Base-by-base conservation (phyloP, 306 rosid species). In the Cucurbita pepo region DNA sequence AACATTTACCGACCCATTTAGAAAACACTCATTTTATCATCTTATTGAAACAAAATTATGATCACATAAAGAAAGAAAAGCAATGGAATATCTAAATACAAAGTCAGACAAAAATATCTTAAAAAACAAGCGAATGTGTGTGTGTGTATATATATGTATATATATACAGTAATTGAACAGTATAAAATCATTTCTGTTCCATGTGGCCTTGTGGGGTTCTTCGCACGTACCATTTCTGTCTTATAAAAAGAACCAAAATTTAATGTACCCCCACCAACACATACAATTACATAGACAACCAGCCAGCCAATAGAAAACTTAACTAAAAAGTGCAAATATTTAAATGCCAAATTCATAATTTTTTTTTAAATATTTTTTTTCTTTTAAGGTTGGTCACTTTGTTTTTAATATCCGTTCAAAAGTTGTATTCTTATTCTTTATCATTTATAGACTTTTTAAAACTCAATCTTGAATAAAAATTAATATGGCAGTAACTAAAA, bases 371-470 rank as follows among this genome's bases (percentile, higher is more conserved):
- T 45, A 9, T 45, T 9, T 44, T 44, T 47, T 18, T 50, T 1
- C 0, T 71, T 78, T 74, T 80, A 72, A 87, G 81, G 79, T 73
- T 81, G 16, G 45, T 30, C 34, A 1, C 34, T 30, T 30, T 30
- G 3, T 30, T 30, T 30, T 30, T 30, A 30, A 30, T 30, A 30
- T 30, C 34, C 3, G 3, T 30, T 30, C 34, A 30, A 30, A 30
- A 30, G 3, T 30, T 30, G 34, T 30, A 30, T 30, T 3, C 3
- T 30, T 30, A 30, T 30, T 30, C 34, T 30, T 25, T 2, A 25
- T 25, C 25, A 25, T 25, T 25, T 25, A 25, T 25, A 25, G 25
- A 25, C 25, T 25, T 25, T 25, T 25, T 25, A 1, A 25, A 25
- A 25, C 25, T 21, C 22, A 21, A 30, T 30, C 3, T 30, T 30